These are phyloP conservation scores for Rhizopogon roseolus DNA, from an alignment of 768 basidiomycete species.

Conservation along the genomic window DNA sequence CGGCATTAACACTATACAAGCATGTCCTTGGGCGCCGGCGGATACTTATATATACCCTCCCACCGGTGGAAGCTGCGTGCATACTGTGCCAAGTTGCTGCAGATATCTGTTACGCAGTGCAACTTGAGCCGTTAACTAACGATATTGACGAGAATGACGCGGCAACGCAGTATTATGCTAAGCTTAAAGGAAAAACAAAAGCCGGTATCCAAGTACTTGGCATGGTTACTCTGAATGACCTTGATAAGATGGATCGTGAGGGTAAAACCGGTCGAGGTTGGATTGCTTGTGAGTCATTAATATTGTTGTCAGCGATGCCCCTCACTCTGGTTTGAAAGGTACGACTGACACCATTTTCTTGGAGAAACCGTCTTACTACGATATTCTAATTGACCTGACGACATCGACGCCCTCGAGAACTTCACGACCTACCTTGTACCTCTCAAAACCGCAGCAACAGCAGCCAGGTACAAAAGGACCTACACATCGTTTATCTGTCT, in stretches of 20 bases:
- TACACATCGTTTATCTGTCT: constrained; percentile 52
- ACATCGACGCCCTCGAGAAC: constrained; percentile 56
- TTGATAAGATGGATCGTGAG: constrained; percentile 56
- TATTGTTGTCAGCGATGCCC: not conserved
- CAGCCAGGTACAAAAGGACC: constrained; percentile 33
- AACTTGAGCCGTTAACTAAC: constrained; percentile 20
- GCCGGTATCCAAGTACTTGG: constrained; percentile 68
- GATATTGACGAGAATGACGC: constrained; percentile 17
- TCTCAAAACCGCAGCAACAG: constrained; percentile 42
- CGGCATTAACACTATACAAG: constrained; percentile 74
- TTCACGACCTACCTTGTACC: constrained; percentile 62
- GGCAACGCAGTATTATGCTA: constrained; percentile 26
- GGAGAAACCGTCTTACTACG: constrained; percentile 75
- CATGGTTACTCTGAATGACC: constrained; percentile 73
- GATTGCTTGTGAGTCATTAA: constrained; percentile 64
- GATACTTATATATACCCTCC: constrained; percentile 75
- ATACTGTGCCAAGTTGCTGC: constrained; percentile 59
- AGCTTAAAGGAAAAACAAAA: constrained; percentile 35
- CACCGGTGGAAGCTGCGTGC: constrained; percentile 77
- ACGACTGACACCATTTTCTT: constrained; percentile 84
- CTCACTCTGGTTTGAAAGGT: constrained; percentile 27
- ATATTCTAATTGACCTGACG: constrained; percentile 76
- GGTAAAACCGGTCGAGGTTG: constrained; percentile 62
- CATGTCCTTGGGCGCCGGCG: constrained; percentile 69
- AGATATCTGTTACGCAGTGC: constrained; percentile 56